Evolutionary conservation across 441 rosid species (phyloP).

Genomic region (Populus hybrid): DNA sequence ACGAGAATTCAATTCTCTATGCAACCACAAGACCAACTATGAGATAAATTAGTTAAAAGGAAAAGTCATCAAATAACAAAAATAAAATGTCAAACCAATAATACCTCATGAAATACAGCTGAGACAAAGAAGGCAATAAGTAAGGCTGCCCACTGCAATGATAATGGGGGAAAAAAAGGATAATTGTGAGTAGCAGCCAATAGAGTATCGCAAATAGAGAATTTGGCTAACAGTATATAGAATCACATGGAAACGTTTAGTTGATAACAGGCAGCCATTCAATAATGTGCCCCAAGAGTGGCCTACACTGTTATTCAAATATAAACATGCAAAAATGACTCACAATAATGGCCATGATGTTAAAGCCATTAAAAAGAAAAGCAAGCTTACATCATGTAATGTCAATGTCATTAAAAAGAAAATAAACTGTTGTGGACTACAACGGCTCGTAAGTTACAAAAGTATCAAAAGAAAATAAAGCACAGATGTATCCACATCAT

Average conservation of each 20-base stretch:
- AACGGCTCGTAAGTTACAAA: background rate
- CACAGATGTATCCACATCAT: background rate
- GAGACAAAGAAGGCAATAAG: slow-evolving; percentile 76
- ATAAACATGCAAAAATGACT: background rate
- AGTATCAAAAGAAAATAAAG: background rate
- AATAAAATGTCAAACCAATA: background rate
- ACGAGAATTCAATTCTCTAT: background rate
- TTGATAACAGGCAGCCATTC: background rate
- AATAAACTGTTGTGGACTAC: background rate
- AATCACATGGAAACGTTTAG: background rate
- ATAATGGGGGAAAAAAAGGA: background rate
- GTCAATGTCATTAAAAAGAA: background rate
- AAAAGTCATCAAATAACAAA: background rate
- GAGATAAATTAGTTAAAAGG: background rate
- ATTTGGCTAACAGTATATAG: background rate
- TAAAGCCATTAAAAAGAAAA: background rate
- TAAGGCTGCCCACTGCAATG: slow-evolving; percentile 60
- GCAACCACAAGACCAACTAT: background rate
- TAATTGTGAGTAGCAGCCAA: background rate
- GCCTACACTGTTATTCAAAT: background rate
- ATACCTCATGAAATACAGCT: slow-evolving; percentile 94
- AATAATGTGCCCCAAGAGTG: background rate
- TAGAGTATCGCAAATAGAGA: background rate
- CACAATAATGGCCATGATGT: background rate
- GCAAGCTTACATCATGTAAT: background rate